Evolutionary conservation across 768 basidiomycete species (phyloP).

Genomic region (Chiua virens): DNA sequence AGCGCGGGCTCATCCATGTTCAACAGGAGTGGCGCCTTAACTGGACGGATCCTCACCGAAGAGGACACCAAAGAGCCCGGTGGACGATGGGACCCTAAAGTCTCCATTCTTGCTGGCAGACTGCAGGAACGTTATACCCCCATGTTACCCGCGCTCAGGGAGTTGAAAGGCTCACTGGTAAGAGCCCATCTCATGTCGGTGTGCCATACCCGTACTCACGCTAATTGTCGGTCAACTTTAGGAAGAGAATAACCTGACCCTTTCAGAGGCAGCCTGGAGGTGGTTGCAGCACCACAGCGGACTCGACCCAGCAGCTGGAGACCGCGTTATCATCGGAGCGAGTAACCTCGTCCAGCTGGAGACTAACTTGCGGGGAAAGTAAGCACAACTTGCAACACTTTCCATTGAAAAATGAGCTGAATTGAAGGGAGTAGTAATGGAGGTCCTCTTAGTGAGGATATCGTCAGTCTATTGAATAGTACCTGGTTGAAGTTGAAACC

Average conservation of each 20-base stretch:
- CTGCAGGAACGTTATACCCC: slow-evolving; percentile 4
- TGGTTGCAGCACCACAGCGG: slow-evolving; percentile 25
- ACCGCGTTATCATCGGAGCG: slow-evolving; percentile 39
- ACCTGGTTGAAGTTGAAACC: slow-evolving; percentile 9
- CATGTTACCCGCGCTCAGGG: slow-evolving; percentile 14
- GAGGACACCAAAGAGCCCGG: slow-evolving; percentile 1
- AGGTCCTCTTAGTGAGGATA: slow-evolving; percentile 6
- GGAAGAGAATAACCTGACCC: slow-evolving; percentile 11
- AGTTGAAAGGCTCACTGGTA: slow-evolving; percentile 17
- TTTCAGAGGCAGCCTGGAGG: slow-evolving; percentile 17
- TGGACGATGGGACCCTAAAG: slow-evolving; percentile 11
- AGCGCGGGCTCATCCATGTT: background rate
- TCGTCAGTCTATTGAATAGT: background rate
- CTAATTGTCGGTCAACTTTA: background rate
- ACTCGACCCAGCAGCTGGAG: slow-evolving; percentile 13
- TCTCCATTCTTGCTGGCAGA: background rate
- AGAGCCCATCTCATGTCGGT: background rate
- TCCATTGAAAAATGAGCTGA: background rate
- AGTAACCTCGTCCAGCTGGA: slow-evolving; percentile 36
- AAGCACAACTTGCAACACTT: background rate
- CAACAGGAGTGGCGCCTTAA: slow-evolving; percentile 11
- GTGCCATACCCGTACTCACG: background rate
- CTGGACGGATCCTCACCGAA: slow-evolving; percentile 10
- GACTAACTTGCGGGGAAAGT: slow-evolving; percentile 17
- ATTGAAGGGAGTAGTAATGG: background rate